A percentile compares a stretch with the other conserved stretches of the same genome.
Conservation (phyloP, 495 filamentous ascomycete genomes). For the Evernia prunastri region DNA sequence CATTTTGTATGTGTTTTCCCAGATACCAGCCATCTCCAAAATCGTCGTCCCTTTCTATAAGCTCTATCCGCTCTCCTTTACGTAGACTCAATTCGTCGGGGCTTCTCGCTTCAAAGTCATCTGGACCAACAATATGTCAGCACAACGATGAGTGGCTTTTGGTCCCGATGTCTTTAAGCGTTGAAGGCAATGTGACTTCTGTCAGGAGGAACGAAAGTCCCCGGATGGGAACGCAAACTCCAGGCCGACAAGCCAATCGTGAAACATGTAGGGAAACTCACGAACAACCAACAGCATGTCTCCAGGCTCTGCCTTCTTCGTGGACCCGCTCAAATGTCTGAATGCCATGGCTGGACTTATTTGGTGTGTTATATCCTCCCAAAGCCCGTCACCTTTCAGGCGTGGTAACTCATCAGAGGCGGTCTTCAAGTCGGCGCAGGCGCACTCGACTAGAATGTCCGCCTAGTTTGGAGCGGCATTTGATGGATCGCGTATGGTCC, state of each 20-base stretch:
- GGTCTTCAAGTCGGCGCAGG: conserved; percentile 17
- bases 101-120: conserved; percentile 86
- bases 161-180: neutral
- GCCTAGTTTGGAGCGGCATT: conserved; percentile 11
- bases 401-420: conserved; percentile 14
- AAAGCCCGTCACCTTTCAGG: neutral
- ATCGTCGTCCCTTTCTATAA: conserved; percentile 93
- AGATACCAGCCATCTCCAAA: conserved; percentile 98
- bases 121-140: conserved; percentile 25
- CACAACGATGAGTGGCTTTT: neutral
- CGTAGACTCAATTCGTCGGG: conserved; percentile 84
- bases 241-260: neutral
- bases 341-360: conserved; percentile 40
- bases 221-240: neutral
- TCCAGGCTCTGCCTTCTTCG: conserved; percentile 52
- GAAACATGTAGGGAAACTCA: conserved; percentile 43
- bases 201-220: neutral
- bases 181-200: neutral
- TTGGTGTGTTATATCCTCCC: neutral
- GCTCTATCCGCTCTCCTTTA: conserved; percentile 82
- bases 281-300: conserved; percentile 70
- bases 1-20: conserved; percentile 69
- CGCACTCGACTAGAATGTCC: conserved; percentile 16
- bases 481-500: conserved; percentile 7
- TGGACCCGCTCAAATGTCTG: conserved; percentile 31